Conservation (phyloP, 139 green algal species). For the Eudorina sp. region DNA sequence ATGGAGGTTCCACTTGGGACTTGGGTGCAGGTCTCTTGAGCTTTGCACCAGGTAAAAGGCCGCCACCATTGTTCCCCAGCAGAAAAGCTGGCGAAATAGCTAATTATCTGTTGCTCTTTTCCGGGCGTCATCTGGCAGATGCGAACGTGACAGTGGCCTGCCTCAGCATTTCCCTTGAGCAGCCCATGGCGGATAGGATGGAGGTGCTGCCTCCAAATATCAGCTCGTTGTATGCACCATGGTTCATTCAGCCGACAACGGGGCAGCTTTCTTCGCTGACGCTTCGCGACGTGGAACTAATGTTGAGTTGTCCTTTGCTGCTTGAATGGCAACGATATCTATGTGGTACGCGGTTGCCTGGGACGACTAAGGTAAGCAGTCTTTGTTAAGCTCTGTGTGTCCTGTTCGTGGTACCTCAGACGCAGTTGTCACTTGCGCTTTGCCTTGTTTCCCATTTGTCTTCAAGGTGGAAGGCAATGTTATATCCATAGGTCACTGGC, state of each 20-base stretch:
- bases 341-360: background rate
- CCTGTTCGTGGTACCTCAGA: no score
- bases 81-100: no score
- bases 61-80: no score
- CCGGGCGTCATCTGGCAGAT: slow-evolving; percentile 14
- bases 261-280: background rate
- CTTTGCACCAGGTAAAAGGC: background rate
- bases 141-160: background rate
- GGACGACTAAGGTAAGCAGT: background rate
- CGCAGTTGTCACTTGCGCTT: no score
- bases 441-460: background rate
- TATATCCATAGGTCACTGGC: background rate
- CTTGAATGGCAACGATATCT: background rate
- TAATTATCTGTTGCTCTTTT: no score
- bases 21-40: background rate
- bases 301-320: background rate
- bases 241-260: background rate
- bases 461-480: background rate
- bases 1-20: slow-evolving; percentile 14
- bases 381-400: background rate
- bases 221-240: background rate
- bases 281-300: background rate
- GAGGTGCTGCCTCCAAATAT: background rate
- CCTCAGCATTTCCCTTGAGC: background rate
- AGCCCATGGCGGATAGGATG: background rate